phyloP scores from a whole-genome alignment of 2,329 filamentous ascomycete genomes.

The Aspergillus quadrilineatus region DNA sequence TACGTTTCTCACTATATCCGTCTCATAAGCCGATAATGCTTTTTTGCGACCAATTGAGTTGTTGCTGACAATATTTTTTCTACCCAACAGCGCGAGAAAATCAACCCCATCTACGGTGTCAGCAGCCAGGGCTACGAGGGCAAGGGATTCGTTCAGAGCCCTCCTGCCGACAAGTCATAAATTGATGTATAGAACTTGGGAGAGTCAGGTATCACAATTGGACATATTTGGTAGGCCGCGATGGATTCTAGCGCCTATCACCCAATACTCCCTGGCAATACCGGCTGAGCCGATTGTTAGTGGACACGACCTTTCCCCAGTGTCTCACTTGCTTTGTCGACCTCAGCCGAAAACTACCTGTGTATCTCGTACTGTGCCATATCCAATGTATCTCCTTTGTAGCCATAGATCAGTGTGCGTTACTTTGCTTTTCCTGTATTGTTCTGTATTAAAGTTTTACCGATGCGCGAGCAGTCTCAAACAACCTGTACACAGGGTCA shows the following conservation, averaged over 20 bases:
- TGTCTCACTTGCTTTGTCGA: constrained; percentile 32
- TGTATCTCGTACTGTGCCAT: constrained; percentile 47
- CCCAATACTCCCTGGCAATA: constrained; percentile 16
- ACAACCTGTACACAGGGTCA: background rate
- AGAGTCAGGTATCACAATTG: constrained; percentile 27
- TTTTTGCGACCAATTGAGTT: constrained; percentile 13
- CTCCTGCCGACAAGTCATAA: constrained; percentile 42
- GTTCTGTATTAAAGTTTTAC: background rate
- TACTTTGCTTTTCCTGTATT: constrained; percentile 8
- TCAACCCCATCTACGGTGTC: constrained; percentile 84
- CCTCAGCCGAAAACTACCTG: constrained; percentile 34
- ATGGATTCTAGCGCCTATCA: constrained; percentile 12
- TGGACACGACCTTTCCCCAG: constrained; percentile 22
- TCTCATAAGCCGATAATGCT: background rate
- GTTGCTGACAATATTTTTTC: constrained; percentile 20
- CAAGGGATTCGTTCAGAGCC: constrained; percentile 72
- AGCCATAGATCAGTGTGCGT: constrained; percentile 34
- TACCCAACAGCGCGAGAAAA: constrained; percentile 67
- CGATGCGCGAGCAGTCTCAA: background rate
- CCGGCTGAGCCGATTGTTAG: constrained; percentile 18
- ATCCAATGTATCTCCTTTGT: constrained; percentile 47
- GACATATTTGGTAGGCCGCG: constrained; percentile 18
- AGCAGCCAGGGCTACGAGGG: constrained; percentile 75
- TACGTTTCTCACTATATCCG: constrained; percentile 48
- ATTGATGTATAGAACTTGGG: constrained; percentile 22